Conservation (phyloP, 2,329 filamentous ascomycete species). For the Calonectria multiphialidica region DNA sequence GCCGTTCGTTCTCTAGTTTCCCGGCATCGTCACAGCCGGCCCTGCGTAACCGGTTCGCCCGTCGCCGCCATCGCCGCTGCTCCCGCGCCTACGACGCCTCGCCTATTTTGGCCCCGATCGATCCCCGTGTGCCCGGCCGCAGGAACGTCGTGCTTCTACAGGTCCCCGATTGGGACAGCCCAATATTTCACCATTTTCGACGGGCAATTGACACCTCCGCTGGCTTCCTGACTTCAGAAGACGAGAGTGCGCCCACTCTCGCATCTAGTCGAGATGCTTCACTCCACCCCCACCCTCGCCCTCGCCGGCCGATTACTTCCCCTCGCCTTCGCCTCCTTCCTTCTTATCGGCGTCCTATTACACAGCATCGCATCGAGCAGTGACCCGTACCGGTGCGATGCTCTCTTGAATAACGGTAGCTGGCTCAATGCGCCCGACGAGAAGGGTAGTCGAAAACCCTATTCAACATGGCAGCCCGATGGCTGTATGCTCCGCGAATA, state of each 20-base stretch:
- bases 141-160: not conserved
- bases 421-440: constrained; percentile 57
- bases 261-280: constrained; percentile 26
- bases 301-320: constrained; percentile 32
- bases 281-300: constrained; percentile 18
- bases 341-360: constrained; percentile 32
- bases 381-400: constrained; percentile 67
- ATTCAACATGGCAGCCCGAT: constrained; percentile 68
- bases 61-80: not conserved
- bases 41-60: not conserved
- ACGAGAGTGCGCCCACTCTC: not conserved
- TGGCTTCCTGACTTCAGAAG: not conserved
- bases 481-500: constrained; percentile 72
- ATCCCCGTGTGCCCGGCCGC: constrained; percentile 3
- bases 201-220: not conserved
- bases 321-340: constrained; percentile 31
- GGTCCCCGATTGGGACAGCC: not conserved
- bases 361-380: constrained; percentile 23
- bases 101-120: constrained; percentile 12
- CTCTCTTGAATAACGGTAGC: constrained; percentile 62
- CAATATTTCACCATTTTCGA: not conserved
- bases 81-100: not conserved
- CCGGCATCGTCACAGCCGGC: constrained; percentile 3
- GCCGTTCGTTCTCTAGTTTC: not conserved
- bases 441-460: constrained; percentile 45